Evolutionary conservation across 441 rosid genomes (phyloP), one percentile per base, ranked within the genome.

Genomic region (Arabidopsis hybrid): DNA sequence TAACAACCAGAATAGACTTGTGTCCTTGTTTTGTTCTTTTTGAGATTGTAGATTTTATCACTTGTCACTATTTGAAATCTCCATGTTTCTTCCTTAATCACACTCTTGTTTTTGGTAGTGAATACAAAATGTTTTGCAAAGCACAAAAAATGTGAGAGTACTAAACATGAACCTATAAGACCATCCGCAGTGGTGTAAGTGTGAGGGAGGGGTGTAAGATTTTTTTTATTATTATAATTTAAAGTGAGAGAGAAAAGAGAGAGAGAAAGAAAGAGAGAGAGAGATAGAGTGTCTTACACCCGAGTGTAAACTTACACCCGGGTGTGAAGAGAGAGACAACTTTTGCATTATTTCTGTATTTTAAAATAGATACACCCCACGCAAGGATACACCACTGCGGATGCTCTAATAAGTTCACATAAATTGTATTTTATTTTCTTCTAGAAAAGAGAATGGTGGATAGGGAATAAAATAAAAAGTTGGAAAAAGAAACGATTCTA

Each of bases 391-490:
- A n/a, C n/a, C n/a, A n/a, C n/a, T n/a, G n/a, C n/a, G n/a, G n/a
- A n/a, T n/a, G n/a, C n/a, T n/a, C n/a, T 26, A 26, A 26, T 26
- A 26, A 13, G 3, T n/a, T 5, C 46, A 42, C 4, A 38, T 38
- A 9, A 38, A 9, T 38, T 11, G 42, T 38, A 38, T n/a, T 38
- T 42, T 42, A 42, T 42, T 12, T 18, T 9, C 31, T 50, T 8
- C 13, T 42, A 42, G 5, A 42, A 42, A 42, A 12, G 46, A 12
- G 46, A n/a, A 47, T 16, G 47, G 32, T 71, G 51, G 50, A 60
- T 16, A 38, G 3, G 68, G 53, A 12, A 71, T 60, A 45, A 29
- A 40, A 61, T 40, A 8, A 29, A 69, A 38, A 50, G 21, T 14
- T 10, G 14, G 5, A 62, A 34, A 46, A 32, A 51, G 2, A 31